phyloP scores from a whole-genome alignment of 1,284 basidiomycete species.

The Malassezia restricta region DNA sequence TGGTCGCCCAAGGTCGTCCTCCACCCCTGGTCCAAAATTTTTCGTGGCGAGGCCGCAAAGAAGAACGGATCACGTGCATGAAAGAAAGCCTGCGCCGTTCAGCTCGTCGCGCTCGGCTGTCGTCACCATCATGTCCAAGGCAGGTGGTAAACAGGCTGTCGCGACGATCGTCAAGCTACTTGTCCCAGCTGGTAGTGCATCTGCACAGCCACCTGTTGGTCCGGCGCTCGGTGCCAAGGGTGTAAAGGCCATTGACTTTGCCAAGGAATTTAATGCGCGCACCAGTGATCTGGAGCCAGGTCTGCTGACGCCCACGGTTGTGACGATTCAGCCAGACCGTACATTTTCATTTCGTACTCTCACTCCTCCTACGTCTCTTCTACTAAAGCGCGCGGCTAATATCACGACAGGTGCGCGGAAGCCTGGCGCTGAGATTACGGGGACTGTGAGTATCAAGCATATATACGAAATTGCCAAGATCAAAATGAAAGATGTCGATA shows the following conservation, averaged over 20 bases:
- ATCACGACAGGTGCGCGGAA: conserved; percentile 64
- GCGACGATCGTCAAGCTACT: conserved; percentile 54
- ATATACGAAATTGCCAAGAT: conserved; percentile 98
- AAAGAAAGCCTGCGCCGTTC: not conserved
- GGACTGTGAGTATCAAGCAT: conserved; percentile 85
- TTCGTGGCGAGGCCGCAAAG: not conserved
- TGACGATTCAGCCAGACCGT: conserved; percentile 86
- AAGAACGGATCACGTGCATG: not conserved
- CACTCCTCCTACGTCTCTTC: conserved; percentile 71
- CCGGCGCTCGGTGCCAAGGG: conserved; percentile 94
- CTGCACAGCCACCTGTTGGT: conserved; percentile 89
- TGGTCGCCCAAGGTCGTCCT: conserved; percentile 3
- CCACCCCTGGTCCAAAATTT: not conserved
- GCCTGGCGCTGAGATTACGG: conserved; percentile 61
- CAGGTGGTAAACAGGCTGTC: conserved; percentile 30
- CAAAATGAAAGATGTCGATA: conserved; percentile 62
- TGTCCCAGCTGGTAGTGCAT: conserved; percentile 84
- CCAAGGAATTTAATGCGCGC: conserved; percentile 61
- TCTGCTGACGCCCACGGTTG: conserved; percentile 75
- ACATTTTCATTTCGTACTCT: conserved; percentile 65
- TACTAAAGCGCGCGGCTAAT: conserved; percentile 80
- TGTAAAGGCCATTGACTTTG: conserved; percentile 99
- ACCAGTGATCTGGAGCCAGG: conserved; percentile 73
- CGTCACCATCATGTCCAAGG: conserved; percentile 32
- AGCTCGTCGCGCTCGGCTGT: not conserved